Evolutionary conservation across 2,329 filamentous ascomycete species (phyloP).

Genomic region (Aspergillus felis): DNA sequence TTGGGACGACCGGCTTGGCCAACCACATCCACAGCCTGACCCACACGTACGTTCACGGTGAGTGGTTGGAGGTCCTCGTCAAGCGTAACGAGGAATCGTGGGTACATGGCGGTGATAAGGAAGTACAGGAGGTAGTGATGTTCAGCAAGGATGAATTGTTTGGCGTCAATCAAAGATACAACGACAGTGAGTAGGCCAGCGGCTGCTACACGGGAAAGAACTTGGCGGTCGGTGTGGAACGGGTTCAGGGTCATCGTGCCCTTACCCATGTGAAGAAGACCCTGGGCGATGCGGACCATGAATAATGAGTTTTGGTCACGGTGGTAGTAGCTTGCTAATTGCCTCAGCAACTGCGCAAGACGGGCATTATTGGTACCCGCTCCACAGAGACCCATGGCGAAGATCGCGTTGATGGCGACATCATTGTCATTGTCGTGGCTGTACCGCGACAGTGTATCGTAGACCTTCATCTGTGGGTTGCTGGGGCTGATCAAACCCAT

Average conservation of each 20-base stretch:
- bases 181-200: conserved; percentile 86
- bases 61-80: conserved; percentile 92
- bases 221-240: conserved; percentile 98
- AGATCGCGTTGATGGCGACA: conserved; percentile 97
- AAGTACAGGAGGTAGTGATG: conserved; percentile 96
- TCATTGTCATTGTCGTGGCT: conserved; percentile 98
- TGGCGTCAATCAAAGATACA: conserved; percentile 91
- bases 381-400: conserved; percentile 95
- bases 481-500: conserved; percentile 96
- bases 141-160: conserved; percentile 70
- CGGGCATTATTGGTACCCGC: conserved; percentile 98
- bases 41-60: conserved; percentile 92
- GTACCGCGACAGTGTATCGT: conserved; percentile 95
- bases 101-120: conserved; percentile 93
- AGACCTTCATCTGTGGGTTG: conserved; percentile 99
- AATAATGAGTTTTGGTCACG: conserved; percentile 93
- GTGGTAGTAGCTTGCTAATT: conserved; percentile 97
- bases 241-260: conserved; percentile 92
- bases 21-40: conserved; percentile 96
- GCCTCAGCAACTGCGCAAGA: conserved; percentile 86
- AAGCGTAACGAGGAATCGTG: conserved; percentile 90
- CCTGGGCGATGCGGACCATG: conserved; percentile 98
- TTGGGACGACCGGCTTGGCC: conserved; percentile 95
- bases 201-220: conserved; percentile 85
- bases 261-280: conserved; percentile 98